These are phyloP conservation scores for Gamarada debralockiae DNA, from an alignment of 495 filamentous ascomycete genomes.

Conservation along the genomic window DNA sequence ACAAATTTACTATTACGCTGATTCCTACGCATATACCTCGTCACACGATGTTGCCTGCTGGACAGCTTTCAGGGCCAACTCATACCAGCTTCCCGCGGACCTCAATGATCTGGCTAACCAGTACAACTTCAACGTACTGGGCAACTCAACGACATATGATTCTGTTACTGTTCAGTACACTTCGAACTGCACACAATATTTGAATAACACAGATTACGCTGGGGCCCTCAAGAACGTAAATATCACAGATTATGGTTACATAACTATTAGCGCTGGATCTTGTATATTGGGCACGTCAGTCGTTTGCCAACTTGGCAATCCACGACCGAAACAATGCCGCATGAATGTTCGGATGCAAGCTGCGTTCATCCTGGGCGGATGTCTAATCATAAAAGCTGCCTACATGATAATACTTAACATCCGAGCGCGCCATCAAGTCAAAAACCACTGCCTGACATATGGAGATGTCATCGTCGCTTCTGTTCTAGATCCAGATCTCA, in stretches of 20 bases:
- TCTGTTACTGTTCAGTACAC: not conserved
- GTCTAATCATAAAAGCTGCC: slow-evolving; percentile 11
- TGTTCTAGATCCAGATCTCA: slow-evolving; percentile 10
- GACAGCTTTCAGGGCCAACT: slow-evolving; percentile 1
- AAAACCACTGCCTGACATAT: slow-evolving; percentile 8
- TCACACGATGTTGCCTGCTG: slow-evolving; percentile 1
- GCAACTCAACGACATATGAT: slow-evolving; percentile 4
- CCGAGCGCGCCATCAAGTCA: slow-evolving; percentile 1
- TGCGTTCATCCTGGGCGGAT: slow-evolving; percentile 6
- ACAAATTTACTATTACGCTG: not conserved
- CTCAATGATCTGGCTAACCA: not conserved
- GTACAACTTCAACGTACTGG: not conserved
- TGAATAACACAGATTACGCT: not conserved
- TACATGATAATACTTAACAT: slow-evolving; percentile 12
- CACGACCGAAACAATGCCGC: not conserved
- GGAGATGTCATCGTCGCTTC: slow-evolving; percentile 13
- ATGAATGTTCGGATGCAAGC: slow-evolving; percentile 15
- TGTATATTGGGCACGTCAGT: not conserved
- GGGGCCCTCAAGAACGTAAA: slow-evolving; percentile 1
- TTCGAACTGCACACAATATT: not conserved
- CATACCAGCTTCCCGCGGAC: not conserved
- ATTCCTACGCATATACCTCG: not conserved
- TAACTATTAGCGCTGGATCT: not conserved
- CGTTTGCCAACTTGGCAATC: not conserved
- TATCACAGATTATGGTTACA: not conserved